phyloP scores from a whole-genome alignment of 148 eudicot genomes.

The Fagopyrum esculentum region DNA sequence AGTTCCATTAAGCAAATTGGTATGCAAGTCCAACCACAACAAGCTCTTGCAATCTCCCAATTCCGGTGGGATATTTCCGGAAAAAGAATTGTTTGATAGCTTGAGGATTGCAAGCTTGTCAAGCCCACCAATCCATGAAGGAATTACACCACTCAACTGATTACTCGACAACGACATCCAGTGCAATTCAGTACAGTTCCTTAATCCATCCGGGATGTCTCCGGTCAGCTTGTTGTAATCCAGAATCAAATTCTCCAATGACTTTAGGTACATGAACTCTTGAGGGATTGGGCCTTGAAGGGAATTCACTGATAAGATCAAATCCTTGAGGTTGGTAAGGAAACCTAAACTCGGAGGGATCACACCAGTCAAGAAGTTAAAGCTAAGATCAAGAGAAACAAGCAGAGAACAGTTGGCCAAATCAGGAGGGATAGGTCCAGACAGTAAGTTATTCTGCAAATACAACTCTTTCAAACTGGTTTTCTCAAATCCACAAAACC shows the following conservation, averaged over 20 bases:
- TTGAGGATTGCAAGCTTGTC: conserved; percentile 65
- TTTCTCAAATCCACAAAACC: background rate
- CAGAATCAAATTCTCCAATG: conserved; percentile 70
- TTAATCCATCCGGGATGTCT: conserved; percentile 50
- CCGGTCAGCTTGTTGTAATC: conserved; percentile 76
- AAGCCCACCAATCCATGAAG: conserved; percentile 64
- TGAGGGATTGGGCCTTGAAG: conserved; percentile 74
- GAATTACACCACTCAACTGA: conserved; percentile 52
- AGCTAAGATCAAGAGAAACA: conserved; percentile 74
- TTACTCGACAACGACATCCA: conserved; percentile 89
- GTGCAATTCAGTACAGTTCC: conserved; percentile 59
- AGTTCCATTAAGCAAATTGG: conserved; percentile 54
- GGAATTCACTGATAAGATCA: conserved; percentile 78
- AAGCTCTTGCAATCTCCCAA: conserved; percentile 77
- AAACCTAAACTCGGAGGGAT: conserved; percentile 62
- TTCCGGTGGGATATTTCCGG: conserved; percentile 67
- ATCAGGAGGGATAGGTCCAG: conserved; percentile 49
- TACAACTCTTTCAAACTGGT: conserved; percentile 39
- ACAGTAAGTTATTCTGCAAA: conserved; percentile 46
- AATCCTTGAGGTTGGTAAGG: conserved; percentile 52
- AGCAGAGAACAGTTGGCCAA: conserved; percentile 61
- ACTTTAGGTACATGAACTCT: conserved; percentile 45
- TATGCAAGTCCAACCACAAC: conserved; percentile 82
- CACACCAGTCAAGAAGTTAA: conserved; percentile 49
- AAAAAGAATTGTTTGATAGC: conserved; percentile 66